Evolutionary conservation across 371 early-diverging fungal genomes (phyloP), one percentile per base, ranked within the genome.

Genomic region (Actinomortierella ambigua): DNA sequence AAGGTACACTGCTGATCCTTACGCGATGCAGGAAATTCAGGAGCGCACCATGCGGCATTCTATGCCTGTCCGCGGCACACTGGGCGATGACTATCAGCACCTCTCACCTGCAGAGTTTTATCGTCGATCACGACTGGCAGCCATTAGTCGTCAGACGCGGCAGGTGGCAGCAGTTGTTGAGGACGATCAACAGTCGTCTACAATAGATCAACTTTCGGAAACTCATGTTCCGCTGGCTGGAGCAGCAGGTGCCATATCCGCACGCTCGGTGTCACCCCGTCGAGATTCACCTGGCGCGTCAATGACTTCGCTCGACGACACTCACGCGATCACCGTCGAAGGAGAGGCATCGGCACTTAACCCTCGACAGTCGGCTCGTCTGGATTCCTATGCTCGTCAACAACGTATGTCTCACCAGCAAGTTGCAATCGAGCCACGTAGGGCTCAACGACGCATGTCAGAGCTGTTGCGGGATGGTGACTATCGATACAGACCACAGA

Each of bases 331-430:
- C 22, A 63, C 59, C 11, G 34, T 11, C 11, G 34, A 34, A 6
- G 34, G 34, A 4, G n/a, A n/a, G n/a, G 11, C 11, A 34, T 11
- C 34, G 11, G 34, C 17, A 59, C 67, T 4, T 63, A 66, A 28
- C 49, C 57, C 24, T 66, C 73, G 5, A 5, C 47, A 9, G 23
- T 47, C 22, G 53, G 34, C 68, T 5, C 63, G 34, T n/a, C 48
- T 53, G 13, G 68, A 67, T 27, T 73, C 75, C 0, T 73, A 73
- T 43, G 64, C 75, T 2, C 62, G 51, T 26, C 48, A 57, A 23
- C 63, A 73, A 41, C 44, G 75, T 14, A 63, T 73, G 75, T 62
- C 59, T 20, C 75, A 67, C n/a, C 75, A 73, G 15, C 75, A 73
- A 23, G 59, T 23, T 8, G 40, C 50, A 1, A 58, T 54, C 0